phyloP scores from a whole-genome alignment of 2,329 filamentous ascomycete genomes.

The Hymenoscyphus salicellus region DNA sequence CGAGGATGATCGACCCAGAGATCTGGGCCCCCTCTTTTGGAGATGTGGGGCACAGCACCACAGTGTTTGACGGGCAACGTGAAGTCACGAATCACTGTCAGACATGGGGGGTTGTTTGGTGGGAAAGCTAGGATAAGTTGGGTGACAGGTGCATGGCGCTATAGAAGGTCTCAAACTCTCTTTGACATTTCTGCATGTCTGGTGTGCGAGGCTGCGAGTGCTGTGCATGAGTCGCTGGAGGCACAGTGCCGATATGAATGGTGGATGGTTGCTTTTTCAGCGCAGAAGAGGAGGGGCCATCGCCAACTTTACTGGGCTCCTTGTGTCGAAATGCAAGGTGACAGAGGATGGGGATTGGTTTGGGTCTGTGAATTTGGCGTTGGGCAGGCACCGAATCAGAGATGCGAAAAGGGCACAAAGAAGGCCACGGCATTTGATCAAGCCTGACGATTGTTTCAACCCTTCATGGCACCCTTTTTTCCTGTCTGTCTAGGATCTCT shows the following conservation, averaged over 20 bases:
- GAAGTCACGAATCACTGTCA: slow-evolving; percentile 8
- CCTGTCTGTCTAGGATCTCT: neutral
- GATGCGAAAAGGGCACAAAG: neutral
- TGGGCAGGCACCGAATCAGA: slow-evolving; percentile 6
- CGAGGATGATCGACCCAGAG: slow-evolving; percentile 1
- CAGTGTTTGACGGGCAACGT: neutral
- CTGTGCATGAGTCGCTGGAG: slow-evolving; percentile 12
- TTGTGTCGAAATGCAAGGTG: slow-evolving; percentile 3
- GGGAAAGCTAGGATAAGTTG: slow-evolving; percentile 11
- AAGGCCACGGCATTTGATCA: neutral
- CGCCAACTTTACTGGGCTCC: neutral
- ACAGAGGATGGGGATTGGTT: neutral
- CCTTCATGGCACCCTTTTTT: slow-evolving; percentile 8
- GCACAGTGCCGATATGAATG: slow-evolving; percentile 13
- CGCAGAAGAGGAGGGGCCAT: neutral
- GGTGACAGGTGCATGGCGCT: slow-evolving; percentile 9
- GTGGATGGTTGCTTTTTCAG: neutral
- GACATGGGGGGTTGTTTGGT: neutral
- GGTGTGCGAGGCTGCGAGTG: neutral
- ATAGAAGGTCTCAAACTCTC: neutral
- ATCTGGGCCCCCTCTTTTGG: neutral
- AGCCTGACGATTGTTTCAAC: neutral
- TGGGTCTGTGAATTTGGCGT: slow-evolving; percentile 1
- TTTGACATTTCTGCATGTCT: neutral
- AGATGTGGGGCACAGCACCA: slow-evolving; percentile 6